Conservation (phyloP, 306 rosid species). For the Luffa aegyptiaca region DNA sequence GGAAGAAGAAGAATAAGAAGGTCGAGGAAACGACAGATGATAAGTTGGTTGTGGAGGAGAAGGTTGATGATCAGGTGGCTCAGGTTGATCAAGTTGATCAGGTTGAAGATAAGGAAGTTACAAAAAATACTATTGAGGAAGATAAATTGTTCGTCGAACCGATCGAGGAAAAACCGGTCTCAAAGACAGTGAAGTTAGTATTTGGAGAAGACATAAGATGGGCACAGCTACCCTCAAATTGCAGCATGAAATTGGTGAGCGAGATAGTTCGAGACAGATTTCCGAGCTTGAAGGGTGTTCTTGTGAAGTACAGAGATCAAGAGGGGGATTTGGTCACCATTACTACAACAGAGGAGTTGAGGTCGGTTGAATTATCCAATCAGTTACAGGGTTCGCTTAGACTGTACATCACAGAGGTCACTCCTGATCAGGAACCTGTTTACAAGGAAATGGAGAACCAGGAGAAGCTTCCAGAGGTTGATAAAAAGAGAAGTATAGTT, state of each 20-base stretch:
- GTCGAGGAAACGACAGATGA: constrained; percentile 37
- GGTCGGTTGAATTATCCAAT: constrained; percentile 51
- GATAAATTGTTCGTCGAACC: constrained; percentile 22
- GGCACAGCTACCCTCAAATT: constrained; percentile 62
- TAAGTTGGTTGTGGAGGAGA: constrained; percentile 38
- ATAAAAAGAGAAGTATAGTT: constrained; percentile 8
- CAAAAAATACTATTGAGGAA: constrained; percentile 22
- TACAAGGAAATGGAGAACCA: constrained; percentile 37
- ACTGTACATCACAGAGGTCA: constrained; percentile 44
- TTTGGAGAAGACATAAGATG: constrained; percentile 86
- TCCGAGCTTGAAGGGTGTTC: constrained; percentile 71
- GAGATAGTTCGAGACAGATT: constrained; percentile 53
- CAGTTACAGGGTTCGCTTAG: constrained; percentile 47
- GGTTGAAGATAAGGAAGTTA: constrained; percentile 30
- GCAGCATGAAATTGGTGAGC: constrained; percentile 55
- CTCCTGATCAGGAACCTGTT: constrained; percentile 49
- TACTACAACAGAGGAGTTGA: constrained; percentile 52
- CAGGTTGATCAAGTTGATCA: constrained; percentile 6
- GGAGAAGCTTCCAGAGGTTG: constrained; percentile 14
- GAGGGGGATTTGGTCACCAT: constrained; percentile 95
- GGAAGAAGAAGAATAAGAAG: constrained; percentile 45
- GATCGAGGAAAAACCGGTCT: constrained; percentile 29
- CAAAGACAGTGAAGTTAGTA: constrained; percentile 77
- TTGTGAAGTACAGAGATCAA: constrained; percentile 71
- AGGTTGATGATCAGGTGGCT: constrained; percentile 2